Base-by-base conservation (phyloP, 2,329 filamentous ascomycete genomes). In the Diaporthe sp. region DNA sequence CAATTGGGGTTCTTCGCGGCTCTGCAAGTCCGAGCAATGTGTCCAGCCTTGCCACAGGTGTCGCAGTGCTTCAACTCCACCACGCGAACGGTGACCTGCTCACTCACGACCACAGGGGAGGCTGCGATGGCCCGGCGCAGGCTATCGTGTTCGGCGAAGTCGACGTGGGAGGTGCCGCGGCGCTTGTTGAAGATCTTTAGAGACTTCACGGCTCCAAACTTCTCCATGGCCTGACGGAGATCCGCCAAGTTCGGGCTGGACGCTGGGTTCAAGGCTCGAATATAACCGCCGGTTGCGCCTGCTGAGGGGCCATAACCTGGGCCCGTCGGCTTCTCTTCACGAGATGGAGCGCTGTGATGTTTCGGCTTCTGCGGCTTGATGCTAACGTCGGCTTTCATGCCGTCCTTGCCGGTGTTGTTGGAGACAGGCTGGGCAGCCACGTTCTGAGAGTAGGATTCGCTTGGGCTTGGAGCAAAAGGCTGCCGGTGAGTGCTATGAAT, bases 151-250 rank as follows among this genome's bases (percentile, higher is more conserved):
- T 57, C 9, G 6, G 8, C 5, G 17, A 68, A 73, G 12, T 68
- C 17, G 19, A 59, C 34, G 2, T 68, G 28, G 13, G 68, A 69
- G 37, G 9, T 44, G 22, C 49, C 59, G n/a, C 7, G 39, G 19
- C 10, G 22, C 39, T 61, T 53, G 19, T 67, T 39, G 15, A 12
- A 53, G 28, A 59, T 25, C 17, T n/a, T 67, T 25, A 75, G 53
- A n/a, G 49, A 72, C 17, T 9, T 25, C 22, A 72, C 73, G 6
- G 25, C n/a, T 8, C 73, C 67, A 15, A 72, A 75, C 13, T 39
- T 19, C 73, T 75, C 68, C 58, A 74, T 72, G 10, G 46, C 58
- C n/a, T 44, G 58, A 55, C 73, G 31, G 8, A 75, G 51, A n/a
- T 25, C 25, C 4, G 28, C 28, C 28, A 22, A 7, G 2, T 22